Percentiles rank a stretch among this genome's conserved stretches.
These are phyloP conservation scores for Speleostelium caveatum DNA, from an alignment of 78 protist genomes.

Conservation along the genomic window DNA sequence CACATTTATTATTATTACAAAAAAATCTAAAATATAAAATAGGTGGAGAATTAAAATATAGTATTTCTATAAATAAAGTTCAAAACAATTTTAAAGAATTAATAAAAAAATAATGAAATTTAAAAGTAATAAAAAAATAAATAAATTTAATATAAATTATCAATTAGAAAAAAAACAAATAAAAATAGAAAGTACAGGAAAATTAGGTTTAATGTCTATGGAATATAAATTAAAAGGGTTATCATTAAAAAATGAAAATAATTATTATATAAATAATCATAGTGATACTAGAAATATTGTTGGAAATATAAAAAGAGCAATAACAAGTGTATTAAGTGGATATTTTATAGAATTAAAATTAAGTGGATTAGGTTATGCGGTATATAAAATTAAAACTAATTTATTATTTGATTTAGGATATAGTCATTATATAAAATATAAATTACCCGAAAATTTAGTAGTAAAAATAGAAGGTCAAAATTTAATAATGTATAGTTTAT, in stretches of 20 bases:
- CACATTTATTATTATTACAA: not conserved
- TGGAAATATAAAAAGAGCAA: not conserved
- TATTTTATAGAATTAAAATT: slow-evolving; percentile 3
- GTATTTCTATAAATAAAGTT: not conserved
- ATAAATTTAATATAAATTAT: slow-evolving; percentile 14
- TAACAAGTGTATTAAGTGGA: not conserved
- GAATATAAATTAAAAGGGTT: not conserved
- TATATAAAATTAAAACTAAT: not conserved
- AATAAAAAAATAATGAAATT: slow-evolving; percentile 15
- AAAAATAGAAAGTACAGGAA: not conserved
- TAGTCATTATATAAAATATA: slow-evolving; percentile 17
- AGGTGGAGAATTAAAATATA: slow-evolving; percentile 1
- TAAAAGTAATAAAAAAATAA: not conserved
- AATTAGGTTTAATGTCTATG: not conserved
- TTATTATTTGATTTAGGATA: slow-evolving; percentile 3
- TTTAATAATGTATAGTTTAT: slow-evolving; percentile 10
- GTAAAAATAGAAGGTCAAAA: slow-evolving; percentile 10
- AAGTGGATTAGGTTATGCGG: not conserved
- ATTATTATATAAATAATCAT: slow-evolving; percentile 8
- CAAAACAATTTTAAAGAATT: not conserved
- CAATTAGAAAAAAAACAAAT: not conserved
- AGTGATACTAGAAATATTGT: not conserved
- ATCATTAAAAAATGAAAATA: not conserved
- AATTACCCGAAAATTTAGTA: not conserved
- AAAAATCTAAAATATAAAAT: not conserved